phyloP scores from a whole-genome alignment of 73 alveolate genomes.

The Stentor coeruleus region DNA sequence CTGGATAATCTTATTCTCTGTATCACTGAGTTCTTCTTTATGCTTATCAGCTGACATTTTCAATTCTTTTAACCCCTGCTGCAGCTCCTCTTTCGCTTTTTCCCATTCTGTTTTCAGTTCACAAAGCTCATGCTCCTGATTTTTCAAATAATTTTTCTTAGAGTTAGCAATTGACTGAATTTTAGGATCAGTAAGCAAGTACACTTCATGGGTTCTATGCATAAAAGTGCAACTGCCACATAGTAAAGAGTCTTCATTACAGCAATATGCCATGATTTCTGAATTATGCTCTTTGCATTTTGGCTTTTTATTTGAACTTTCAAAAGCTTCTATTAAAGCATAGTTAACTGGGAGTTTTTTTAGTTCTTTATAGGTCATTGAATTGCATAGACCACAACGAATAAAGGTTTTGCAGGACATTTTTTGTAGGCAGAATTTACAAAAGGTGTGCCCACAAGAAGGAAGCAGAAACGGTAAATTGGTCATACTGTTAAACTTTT shows the following conservation, averaged over 20 bases:
- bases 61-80: neutral
- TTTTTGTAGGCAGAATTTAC: slow-evolving; percentile 3
- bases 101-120: neutral
- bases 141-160: neutral
- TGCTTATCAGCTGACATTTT: neutral
- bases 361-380: slow-evolving; percentile 5
- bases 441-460: slow-evolving; percentile 20
- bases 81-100: neutral
- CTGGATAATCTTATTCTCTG: neutral
- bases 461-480: slow-evolving; percentile 12
- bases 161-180: slow-evolving; percentile 2
- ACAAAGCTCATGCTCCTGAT: neutral
- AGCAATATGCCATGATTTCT: slow-evolving; percentile 19
- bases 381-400: neutral
- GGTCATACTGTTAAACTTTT: neutral
- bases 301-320: neutral
- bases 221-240: neutral
- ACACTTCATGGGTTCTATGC: neutral
- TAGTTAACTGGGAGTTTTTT: slow-evolving; percentile 15
- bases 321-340: slow-evolving; percentile 18
- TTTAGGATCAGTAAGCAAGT: neutral
- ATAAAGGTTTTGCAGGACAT: neutral
- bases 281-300: neutral
- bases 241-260: neutral
- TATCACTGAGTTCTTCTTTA: neutral